Percentiles rank a stretch among this genome's conserved stretches.
Evolutionary conservation across 768 basidiomycete species (phyloP).

Genomic region (Leucogyrophana mollusca): DNA sequence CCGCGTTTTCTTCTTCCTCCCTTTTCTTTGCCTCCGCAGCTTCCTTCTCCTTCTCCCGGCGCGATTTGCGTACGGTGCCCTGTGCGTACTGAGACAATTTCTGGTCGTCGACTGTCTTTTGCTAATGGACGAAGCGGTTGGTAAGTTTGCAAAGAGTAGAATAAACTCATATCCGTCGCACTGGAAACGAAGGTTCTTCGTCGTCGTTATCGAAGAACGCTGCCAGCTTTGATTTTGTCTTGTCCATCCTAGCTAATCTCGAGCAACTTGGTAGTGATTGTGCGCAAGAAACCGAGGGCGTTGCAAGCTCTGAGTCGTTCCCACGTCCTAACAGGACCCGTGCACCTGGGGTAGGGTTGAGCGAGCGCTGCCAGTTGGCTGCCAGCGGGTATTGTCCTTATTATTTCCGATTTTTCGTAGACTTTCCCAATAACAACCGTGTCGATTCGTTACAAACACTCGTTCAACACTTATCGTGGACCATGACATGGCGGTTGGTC

Average conservation of each 20-base stretch:
- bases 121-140: constrained; percentile 59
- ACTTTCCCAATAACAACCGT: too few species aligned
- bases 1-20: constrained; percentile 80
- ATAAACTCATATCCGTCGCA: constrained; percentile 83
- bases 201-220: constrained; percentile 86
- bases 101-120: constrained; percentile 81
- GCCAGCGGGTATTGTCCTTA: too few species aligned
- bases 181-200: constrained; percentile 84
- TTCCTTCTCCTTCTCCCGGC: constrained; percentile 89
- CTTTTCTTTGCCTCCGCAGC: constrained; percentile 86
- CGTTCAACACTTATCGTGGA: too few species aligned
- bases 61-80: constrained; percentile 86
- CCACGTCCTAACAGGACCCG: too few species aligned
- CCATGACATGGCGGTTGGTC: too few species aligned
- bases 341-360: too few species aligned
- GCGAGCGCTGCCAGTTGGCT: too few species aligned
- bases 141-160: constrained; percentile 56
- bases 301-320: too few species aligned
- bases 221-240: constrained; percentile 52
- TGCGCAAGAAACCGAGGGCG: too few species aligned
- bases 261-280: too few species aligned
- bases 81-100: constrained; percentile 85
- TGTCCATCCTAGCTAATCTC: constrained; percentile 22
- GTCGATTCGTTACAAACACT: too few species aligned
- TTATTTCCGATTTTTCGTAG: too few species aligned